A percentile compares a stretch with the other conserved stretches of the same genome.
These are phyloP conservation scores for Zygoascus ofunaensis DNA, from an alignment of 805 yeast species.

Conservation along the genomic window DNA sequence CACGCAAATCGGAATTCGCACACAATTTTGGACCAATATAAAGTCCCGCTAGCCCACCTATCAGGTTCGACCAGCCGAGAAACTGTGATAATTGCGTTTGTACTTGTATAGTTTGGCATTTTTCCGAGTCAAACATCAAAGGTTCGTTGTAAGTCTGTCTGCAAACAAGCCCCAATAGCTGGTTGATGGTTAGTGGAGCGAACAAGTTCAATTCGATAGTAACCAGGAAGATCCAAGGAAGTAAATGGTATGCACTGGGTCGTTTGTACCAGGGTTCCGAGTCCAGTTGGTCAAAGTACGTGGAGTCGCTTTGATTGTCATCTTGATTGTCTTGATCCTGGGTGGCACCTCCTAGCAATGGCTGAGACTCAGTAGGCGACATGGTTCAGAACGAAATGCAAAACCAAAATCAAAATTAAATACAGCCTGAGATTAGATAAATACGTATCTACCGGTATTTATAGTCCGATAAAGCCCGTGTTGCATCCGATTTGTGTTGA, in stretches of 20 bases:
- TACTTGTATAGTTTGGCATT: neutral
- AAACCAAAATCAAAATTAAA: no score
- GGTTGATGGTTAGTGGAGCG: constrained; percentile 1
- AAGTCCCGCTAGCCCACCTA: neutral
- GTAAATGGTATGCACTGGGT: neutral
- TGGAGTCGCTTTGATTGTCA: neutral
- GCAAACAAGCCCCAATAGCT: neutral
- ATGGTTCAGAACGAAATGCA: no score
- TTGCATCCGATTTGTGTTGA: no score
- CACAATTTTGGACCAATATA: constrained; percentile 1
- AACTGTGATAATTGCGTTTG: neutral
- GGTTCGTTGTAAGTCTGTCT: neutral
- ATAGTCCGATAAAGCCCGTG: no score
- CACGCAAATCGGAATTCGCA: neutral
- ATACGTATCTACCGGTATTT: no score
- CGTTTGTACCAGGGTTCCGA: neutral
- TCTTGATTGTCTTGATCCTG: neutral
- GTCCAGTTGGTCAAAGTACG: neutral
- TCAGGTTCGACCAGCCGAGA: neutral
- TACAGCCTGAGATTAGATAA: no score
- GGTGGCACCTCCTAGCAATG: neutral
- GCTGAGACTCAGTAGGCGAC: no score
- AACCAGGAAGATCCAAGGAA: neutral
- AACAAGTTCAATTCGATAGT: neutral
- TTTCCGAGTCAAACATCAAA: no score